A percentile compares a stretch with the other conserved stretches of the same genome.
Conservation (phyloP, 2,329 filamentous ascomycete genomes). For the Pezicula radicicola region DNA sequence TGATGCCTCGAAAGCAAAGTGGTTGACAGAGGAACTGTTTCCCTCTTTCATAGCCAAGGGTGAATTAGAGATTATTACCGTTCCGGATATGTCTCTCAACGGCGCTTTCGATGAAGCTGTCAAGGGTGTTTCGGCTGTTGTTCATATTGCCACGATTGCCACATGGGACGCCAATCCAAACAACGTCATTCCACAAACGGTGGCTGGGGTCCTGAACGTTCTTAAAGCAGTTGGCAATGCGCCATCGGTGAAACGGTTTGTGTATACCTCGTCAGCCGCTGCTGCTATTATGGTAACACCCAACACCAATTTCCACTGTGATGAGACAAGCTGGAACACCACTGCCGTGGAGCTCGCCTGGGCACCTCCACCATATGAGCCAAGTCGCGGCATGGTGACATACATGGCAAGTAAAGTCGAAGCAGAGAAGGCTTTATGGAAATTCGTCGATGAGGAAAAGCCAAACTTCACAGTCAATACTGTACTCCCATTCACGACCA, state of each 20-base stretch:
- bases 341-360: conserved; percentile 30
- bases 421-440: conserved; percentile 35
- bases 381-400: conserved; percentile 11
- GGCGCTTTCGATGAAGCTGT: conserved; percentile 37
- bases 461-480: conserved; percentile 25
- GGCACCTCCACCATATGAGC: conserved; percentile 31
- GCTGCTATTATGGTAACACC: conserved; percentile 20
- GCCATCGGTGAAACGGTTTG: conserved; percentile 36
- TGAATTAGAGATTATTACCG: conserved; percentile 33
- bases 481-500: conserved; percentile 16
- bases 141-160: conserved; percentile 42
- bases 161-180: conserved; percentile 37
- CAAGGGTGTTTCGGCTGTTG: conserved; percentile 39
- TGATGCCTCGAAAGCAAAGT: conserved; percentile 27
- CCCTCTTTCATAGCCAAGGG: conserved; percentile 22
- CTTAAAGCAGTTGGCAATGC: conserved; percentile 38
- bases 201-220: conserved; percentile 33
- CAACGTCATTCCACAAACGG: conserved; percentile 36
- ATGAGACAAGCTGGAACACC: conserved; percentile 33
- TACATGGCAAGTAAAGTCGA: conserved; percentile 38
- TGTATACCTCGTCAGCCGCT: conserved; percentile 32
- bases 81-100: conserved; percentile 34
- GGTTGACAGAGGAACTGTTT: conserved; percentile 32
- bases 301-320: conserved; percentile 17
- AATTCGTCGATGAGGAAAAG: conserved; percentile 31